Base-by-base conservation (phyloP, 192 early-diverging fungal genomes). In the Coemansia sp. region DNA sequence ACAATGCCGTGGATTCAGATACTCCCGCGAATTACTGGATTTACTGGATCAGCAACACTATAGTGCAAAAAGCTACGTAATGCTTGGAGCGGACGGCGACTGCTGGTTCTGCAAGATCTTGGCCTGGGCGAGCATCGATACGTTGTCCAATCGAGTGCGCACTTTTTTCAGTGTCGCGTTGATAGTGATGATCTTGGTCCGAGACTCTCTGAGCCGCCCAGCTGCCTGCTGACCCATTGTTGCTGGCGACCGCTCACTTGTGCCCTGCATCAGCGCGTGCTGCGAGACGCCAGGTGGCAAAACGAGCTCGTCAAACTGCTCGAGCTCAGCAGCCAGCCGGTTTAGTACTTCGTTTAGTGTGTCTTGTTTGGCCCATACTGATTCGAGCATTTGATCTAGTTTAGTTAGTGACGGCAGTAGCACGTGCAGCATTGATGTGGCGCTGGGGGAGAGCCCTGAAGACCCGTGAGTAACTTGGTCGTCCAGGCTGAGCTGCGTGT, bases 91-190 rank as follows among this genome's bases (percentile, higher is more conserved):
- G 14, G n/a, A 15, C n/a, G 47, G 4, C 14, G n/a, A 49, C 43
- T 68, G 62, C 22, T 75, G 75, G 25, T 60, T 27, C 50, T 77
- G 75, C 17, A 77, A 35, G 11, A 69, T 59, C 45, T 75, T 75
- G 29, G 79, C 79, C 25, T 82, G 79, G 0, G 79, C 79, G 15
- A 82, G 67, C 73, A 82, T 71, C n/a, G 79, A 69, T 2, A 82
- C 51, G 11, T 67, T 70, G 43, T 82, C 79, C 23, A 82, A 25
- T 17, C 79, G 51, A 3, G 73, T 24, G 5, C 73, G 64, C 0
- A 82, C 79, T n/a, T 60, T 65, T 25, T 75, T 82, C 25, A 82
- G 60, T 7, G 56, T 71, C 7, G 55, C 57, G 50, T 82, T 82
- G 10, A 82, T 61, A 23, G 63, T 63, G 1, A 64, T 47, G 7